Evolutionary conservation across 2,329 filamentous ascomycete species (phyloP), one percentile per base, ranked within the genome.

Genomic region (Lecanosticta acicola): DNA sequence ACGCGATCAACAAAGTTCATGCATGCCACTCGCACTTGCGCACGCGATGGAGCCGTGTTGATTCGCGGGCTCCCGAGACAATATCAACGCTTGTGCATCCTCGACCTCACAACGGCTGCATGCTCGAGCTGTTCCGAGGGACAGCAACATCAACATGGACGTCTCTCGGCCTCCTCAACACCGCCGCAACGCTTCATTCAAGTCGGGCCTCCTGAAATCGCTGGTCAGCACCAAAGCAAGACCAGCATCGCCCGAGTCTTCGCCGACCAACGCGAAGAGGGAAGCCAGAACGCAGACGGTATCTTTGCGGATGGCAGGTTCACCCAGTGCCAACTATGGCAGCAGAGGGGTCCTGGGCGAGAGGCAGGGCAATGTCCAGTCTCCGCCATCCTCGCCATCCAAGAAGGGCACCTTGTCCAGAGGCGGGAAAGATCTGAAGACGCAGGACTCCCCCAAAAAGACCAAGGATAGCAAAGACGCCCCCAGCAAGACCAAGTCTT

Each of bases 401-500:
- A 62, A 61, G 38, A 56, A 51, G 36, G 47, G 33, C n/a, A 49
- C 48, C 2, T 11, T 47, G 13, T 45, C 41, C 4, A 35, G 37
- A 38, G 43, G 32, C 59, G 65, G 34, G 24, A 46, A 68, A 71
- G 53, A 70, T 58, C 37, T 50, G 57, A 66, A 57, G 58, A 26
- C 34, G 21, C 3, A 56, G 20, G 38, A 42, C 13, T 33, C 61
- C 11, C 59, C 65, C 1, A 62, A 61, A 20, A 73, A 72, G 55
- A 61, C 65, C 16, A 65, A 68, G 5, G 67, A 68, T 17, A 58
- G 61, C 53, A 58, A 58, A 51, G 58, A 57, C 50, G 21, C 39
- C 11, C 45, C 56, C 3, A 81, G 80, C 66, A 94, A 91, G 71
- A 79, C 79, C 32, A 94, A 91, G 66, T 94, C 90, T 0, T 78